A percentile compares a stretch with the other conserved stretches of the same genome.
These are phyloP conservation scores for Talaromyces albobiverticillius DNA, from an alignment of 2,329 filamentous ascomycete genomes.

Conservation along the genomic window DNA sequence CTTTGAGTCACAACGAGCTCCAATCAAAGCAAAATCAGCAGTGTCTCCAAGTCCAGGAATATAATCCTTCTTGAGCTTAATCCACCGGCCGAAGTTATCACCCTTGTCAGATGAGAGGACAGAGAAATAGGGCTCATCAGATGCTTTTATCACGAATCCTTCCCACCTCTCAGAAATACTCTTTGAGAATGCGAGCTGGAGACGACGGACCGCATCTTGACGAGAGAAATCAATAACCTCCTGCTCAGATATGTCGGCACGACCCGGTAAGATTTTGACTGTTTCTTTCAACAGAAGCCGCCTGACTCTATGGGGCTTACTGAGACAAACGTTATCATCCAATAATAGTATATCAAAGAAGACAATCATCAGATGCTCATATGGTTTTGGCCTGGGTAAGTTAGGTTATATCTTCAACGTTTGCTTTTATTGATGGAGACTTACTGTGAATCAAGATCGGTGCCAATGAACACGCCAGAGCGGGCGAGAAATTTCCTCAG, in stretches of 20 bases:
- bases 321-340: constrained; percentile 54
- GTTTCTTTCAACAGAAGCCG: constrained; percentile 57
- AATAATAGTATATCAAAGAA: constrained; percentile 60
- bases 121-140: constrained; percentile 72
- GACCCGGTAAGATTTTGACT: constrained; percentile 55
- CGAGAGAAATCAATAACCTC: constrained; percentile 65
- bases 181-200: constrained; percentile 65
- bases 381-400: constrained; percentile 39
- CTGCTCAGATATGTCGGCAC: constrained; percentile 65
- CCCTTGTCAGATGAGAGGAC: constrained; percentile 36
- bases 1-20: constrained; percentile 66
- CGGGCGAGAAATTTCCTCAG: constrained; percentile 76
- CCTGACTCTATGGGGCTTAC: constrained; percentile 41
- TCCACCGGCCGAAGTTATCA: constrained; percentile 49
- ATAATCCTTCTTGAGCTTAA: constrained; percentile 89
- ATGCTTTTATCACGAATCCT: constrained; percentile 75
- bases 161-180: constrained; percentile 68
- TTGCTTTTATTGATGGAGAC: constrained; percentile 21
- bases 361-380: constrained; percentile 60
- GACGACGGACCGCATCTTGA: constrained; percentile 48
- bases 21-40: constrained; percentile 77
- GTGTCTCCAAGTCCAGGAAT: constrained; percentile 74
- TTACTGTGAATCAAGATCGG: constrained; percentile 65
- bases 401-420: constrained; percentile 15
- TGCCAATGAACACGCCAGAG: constrained; percentile 68